phyloP scores from a whole-genome alignment of 2,329 filamentous ascomycete genomes.

The Colletotrichum navitas region DNA sequence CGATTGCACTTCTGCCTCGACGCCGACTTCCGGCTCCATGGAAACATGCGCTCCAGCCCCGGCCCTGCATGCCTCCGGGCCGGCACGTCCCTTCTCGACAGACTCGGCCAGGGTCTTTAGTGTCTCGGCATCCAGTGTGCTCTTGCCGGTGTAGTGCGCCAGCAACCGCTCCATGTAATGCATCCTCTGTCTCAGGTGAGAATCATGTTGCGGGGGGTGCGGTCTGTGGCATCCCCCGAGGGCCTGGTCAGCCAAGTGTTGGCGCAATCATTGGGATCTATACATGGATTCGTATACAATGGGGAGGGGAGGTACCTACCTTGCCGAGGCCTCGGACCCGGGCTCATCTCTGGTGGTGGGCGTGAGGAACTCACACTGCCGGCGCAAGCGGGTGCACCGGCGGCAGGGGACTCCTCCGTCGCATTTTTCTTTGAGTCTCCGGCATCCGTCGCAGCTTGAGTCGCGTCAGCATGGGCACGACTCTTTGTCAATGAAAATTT shows the following conservation, averaged over 20 bases:
- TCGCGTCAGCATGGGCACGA: conserved; percentile 38
- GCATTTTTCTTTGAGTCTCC: conserved; percentile 68
- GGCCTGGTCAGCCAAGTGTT: conserved; percentile 36
- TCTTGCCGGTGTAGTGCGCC: conserved; percentile 60
- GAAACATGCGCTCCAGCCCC: not conserved
- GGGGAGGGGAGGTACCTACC: conserved; percentile 8
- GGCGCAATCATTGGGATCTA: conserved; percentile 21
- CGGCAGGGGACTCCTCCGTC: conserved; percentile 67
- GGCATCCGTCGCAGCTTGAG: conserved; percentile 66
- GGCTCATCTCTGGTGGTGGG: conserved; percentile 49
- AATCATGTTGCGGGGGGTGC: conserved; percentile 32
- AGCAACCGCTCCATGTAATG: conserved; percentile 60
- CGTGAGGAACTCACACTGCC: conserved; percentile 62
- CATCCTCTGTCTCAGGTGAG: conserved; percentile 43
- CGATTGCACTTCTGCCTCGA: conserved; percentile 30
- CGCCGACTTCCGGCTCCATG: conserved; percentile 26
- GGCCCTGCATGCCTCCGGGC: conserved; percentile 10
- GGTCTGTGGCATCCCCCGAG: conserved; percentile 14
- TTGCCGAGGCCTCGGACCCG: conserved; percentile 32
- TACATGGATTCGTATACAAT: not conserved
- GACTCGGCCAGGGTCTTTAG: conserved; percentile 58
- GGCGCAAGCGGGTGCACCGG: conserved; percentile 63
- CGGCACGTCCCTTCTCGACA: conserved; percentile 51
- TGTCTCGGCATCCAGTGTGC: conserved; percentile 56
- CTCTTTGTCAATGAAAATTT: not conserved